These are phyloP conservation scores for Chlamydomonas sp. DNA, from an alignment of 139 green algal species.

Conservation along the genomic window DNA sequence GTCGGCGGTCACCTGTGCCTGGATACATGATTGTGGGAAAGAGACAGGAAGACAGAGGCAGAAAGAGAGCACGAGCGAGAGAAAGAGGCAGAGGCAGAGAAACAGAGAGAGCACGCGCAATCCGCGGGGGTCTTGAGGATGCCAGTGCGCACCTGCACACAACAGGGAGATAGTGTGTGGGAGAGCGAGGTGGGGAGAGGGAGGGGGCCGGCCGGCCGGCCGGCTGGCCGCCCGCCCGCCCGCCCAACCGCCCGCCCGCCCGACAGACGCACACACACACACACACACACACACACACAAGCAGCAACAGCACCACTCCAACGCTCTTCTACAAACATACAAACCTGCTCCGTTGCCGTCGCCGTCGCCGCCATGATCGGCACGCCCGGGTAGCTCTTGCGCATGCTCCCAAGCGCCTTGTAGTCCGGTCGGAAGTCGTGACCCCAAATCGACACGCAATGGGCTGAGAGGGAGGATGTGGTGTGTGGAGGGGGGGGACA, in stretches of 20 bases:
- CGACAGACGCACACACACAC: background rate
- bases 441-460: constrained; percentile 93
- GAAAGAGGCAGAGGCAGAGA: background rate
- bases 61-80: background rate
- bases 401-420: constrained; percentile 31
- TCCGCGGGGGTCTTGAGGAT: constrained; percentile 40
- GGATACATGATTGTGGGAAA: too few relatives aligned
- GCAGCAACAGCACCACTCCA: too few relatives aligned
- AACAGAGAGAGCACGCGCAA: constrained; percentile 29
- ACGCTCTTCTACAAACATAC: too few relatives aligned
- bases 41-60: background rate
- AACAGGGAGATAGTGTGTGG: too few relatives aligned
- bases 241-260: too few relatives aligned
- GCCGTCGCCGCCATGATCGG: constrained; percentile 68
- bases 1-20: too few relatives aligned
- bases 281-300: constrained; percentile 1
- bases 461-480: constrained; percentile 39
- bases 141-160: background rate
- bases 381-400: constrained; percentile 29
- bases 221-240: too few relatives aligned
- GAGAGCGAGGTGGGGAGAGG: too few relatives aligned
- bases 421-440: constrained; percentile 92
- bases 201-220: too few relatives aligned
- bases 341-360: constrained; percentile 65
- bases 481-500: constrained; percentile 4